Base-by-base conservation (phyloP, 2,329 filamentous ascomycete genomes). In the Endoconidiophora polonica region DNA sequence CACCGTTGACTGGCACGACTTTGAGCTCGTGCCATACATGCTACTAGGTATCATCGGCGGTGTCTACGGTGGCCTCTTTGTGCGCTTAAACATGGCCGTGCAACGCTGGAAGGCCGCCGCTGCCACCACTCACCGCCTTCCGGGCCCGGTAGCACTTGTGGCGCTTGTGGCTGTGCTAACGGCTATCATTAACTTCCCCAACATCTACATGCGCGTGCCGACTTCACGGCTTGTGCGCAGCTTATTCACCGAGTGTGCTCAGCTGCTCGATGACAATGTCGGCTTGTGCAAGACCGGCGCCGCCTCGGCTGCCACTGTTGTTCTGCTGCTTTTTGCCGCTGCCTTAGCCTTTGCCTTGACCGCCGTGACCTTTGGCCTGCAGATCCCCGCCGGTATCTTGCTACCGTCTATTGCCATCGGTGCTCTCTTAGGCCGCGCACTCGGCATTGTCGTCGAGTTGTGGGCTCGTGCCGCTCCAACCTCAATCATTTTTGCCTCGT, bases 331-430 rank as follows among this genome's bases (percentile, higher is more conserved):
- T 5, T 73, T 93, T 54, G 91, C 88, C 40, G 79, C 88, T 2
- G 65, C 86, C 12, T 72, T 94, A 5, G 91, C 87, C 52, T 90
- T 94, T 65, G 73, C 88, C 56, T 76, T 98, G 12, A 80, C 90
- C 9, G 78, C 82, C 50, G 73, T 94, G 55, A 96, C 90, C 0
- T 98, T 98, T 61, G 91, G 91, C 41, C 74, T 96, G 5, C 85
- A 94, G 58, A 86, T 98, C 46, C 91, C 91, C 6, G 90, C 91
- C 2, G 91, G 91, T 43, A 94, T 98, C 56, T 87, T 98, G 53
- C 74, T 98, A 2, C 91, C 91, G 1, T 94, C 90, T 10, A 91
- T 98, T 78, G 87, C 90, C 42, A 90, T 98, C 52, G 91, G 91
- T 24, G 91, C 90, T 7, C 72, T 96, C 4, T 85, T 83, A 49